Conservation (phyloP, 306 rosid species). For the Vicia villosa region DNA sequence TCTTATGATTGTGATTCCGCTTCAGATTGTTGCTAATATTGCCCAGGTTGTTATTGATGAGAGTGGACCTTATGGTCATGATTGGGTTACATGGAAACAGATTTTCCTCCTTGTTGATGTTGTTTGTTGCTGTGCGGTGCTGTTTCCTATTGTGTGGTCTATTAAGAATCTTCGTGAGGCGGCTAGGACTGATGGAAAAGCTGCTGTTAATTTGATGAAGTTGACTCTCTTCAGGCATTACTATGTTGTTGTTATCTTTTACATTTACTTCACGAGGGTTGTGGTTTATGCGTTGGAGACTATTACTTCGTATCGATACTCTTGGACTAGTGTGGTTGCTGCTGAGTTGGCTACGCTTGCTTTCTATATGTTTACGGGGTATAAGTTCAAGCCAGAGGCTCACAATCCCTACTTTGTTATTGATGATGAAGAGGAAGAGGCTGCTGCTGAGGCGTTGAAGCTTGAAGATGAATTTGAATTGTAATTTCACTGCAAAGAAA, state of each 20-base stretch:
- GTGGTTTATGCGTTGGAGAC: conserved; percentile 93
- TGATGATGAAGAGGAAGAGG: conserved; percentile 97
- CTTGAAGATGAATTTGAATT: conserved; percentile 94
- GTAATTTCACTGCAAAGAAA: conserved; percentile 40
- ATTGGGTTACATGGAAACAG: conserved; percentile 92
- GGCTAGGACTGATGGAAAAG: conserved; percentile 89
- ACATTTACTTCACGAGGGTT: conserved; percentile 91
- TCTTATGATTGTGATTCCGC: conserved; percentile 86
- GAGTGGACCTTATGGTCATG: conserved; percentile 78
- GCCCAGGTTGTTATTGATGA: conserved; percentile 90
- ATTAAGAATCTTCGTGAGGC: conserved; percentile 96
- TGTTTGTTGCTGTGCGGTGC: conserved; percentile 87
- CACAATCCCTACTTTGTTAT: conserved; percentile 91
- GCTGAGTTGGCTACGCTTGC: conserved; percentile 85
- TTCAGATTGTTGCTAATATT: conserved; percentile 84
- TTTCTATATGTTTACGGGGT: conserved; percentile 81
- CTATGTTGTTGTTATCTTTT: conserved; percentile 87
- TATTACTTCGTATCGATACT: conserved; percentile 83
- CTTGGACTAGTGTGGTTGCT: conserved; percentile 92
- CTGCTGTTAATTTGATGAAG: conserved; percentile 94
- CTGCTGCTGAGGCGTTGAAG: conserved; percentile 90
- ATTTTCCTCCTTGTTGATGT: conserved; percentile 87
- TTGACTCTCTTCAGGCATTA: conserved; percentile 87
- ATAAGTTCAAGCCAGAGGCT: conserved; percentile 90
- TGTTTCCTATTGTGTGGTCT: conserved; percentile 96